A percentile compares a stretch with the other conserved stretches of the same genome.
Conservation (phyloP, 2,329 filamentous ascomycete genomes). For the Pyrenochaeta sp. region DNA sequence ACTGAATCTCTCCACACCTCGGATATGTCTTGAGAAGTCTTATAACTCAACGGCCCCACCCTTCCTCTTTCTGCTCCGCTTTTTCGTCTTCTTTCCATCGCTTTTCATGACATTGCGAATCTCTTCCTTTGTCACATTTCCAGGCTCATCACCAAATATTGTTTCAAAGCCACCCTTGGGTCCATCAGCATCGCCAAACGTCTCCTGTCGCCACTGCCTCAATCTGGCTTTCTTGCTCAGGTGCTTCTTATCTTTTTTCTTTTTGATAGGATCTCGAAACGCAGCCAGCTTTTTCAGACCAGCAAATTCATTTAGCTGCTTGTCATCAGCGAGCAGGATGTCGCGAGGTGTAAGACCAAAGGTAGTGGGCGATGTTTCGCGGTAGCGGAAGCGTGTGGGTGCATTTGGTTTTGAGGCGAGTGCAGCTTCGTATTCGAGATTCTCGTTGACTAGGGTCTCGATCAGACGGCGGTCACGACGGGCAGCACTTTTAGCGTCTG, state of each 20-base stretch:
- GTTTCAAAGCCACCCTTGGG: constrained; percentile 53
- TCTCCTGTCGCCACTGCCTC: constrained; percentile 81
- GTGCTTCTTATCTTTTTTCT: constrained; percentile 84
- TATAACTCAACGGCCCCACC: constrained; percentile 11
- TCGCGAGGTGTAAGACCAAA: constrained; percentile 91
- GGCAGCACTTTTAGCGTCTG: constrained; percentile 73
- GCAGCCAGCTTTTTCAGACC: constrained; percentile 94
- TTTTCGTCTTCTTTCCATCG: constrained; percentile 35
- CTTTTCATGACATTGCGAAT: constrained; percentile 26
- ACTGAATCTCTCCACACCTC: background rate
- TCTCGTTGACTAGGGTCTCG: constrained; percentile 84
- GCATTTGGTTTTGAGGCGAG: constrained; percentile 62
- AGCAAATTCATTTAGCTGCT: constrained; percentile 85
- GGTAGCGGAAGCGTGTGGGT: constrained; percentile 79
- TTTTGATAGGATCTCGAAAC: constrained; percentile 89
- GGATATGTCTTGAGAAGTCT: background rate
- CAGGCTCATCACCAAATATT: constrained; percentile 25
- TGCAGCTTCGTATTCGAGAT: constrained; percentile 75
- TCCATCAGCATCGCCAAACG: constrained; percentile 69
- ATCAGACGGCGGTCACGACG: constrained; percentile 83
- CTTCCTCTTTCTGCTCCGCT: constrained; percentile 36
- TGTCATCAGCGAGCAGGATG: constrained; percentile 89
- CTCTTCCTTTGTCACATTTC: background rate
- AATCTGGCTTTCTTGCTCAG: constrained; percentile 92
- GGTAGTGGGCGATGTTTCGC: constrained; percentile 87